Evolutionary conservation across 345 rosid species (phyloP).

Genomic region (Orychophragmus violaceus): DNA sequence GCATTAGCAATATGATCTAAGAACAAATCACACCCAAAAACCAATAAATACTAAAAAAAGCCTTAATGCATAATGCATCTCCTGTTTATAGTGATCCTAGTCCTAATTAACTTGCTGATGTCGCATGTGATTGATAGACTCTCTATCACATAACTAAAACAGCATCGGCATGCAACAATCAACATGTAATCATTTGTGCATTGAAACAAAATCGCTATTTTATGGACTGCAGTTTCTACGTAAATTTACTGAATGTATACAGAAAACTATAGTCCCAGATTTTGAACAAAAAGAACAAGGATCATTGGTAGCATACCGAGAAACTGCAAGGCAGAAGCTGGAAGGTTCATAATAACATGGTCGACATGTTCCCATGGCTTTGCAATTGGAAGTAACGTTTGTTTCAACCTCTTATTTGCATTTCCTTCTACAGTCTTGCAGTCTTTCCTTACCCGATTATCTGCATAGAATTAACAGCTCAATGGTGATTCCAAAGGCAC

Average conservation of each 20-base stretch:
- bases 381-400: conserved; percentile 39
- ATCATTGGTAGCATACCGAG: conserved; percentile 43
- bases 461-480: conserved; percentile 13
- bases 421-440: conserved; percentile 40
- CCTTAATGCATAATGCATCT: background rate
- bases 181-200: background rate
- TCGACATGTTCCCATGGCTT: conserved; percentile 90
- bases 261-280: background rate
- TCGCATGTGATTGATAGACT: background rate
- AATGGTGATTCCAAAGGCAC: background rate
- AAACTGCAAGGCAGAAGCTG: conserved; percentile 87
- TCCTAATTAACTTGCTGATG: background rate
- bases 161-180: background rate
- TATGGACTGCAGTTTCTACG: background rate
- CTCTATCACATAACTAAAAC: background rate
- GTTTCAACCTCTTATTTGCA: conserved; percentile 52
- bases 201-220: background rate
- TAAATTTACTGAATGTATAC: background rate
- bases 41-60: background rate
- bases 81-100: background rate
- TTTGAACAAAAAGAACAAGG: background rate
- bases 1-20: background rate
- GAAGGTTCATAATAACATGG: conserved; percentile 97
- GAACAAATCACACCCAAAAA: background rate
- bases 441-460: conserved; percentile 26